Conservation (phyloP, 2,329 filamentous ascomycete genomes). For the Fusarium goolgardi region DNA sequence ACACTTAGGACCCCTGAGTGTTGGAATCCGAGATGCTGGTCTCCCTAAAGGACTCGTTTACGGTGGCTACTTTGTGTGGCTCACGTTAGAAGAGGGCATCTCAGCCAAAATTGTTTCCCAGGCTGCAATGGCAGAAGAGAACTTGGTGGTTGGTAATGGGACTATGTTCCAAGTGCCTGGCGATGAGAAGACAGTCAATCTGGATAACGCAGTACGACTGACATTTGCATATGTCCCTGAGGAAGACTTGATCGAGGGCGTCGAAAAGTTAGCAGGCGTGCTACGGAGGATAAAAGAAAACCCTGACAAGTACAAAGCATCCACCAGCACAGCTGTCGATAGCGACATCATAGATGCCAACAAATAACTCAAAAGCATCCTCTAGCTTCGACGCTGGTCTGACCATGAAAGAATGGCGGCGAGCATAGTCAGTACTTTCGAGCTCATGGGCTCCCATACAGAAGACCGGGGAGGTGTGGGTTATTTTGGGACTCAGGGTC, state of each 20-base stretch:
- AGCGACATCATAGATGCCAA: conserved; percentile 39
- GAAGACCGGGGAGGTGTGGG: background rate
- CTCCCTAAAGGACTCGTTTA: conserved; percentile 63
- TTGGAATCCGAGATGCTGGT: conserved; percentile 55
- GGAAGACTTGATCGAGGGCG: conserved; percentile 72
- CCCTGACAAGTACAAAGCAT: conserved; percentile 43
- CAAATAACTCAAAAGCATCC: conserved; percentile 39
- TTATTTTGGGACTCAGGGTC: background rate
- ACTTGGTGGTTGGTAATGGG: conserved; percentile 75
- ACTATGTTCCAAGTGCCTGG: conserved; percentile 75
- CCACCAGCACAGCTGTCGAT: conserved; percentile 23
- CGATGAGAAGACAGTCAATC: conserved; percentile 64
- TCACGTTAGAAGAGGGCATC: conserved; percentile 66
- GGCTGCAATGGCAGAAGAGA: conserved; percentile 70
- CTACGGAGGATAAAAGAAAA: conserved; percentile 50
- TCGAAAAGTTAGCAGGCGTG: conserved; percentile 69
- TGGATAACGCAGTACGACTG: conserved; percentile 70
- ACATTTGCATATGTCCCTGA: conserved; percentile 81
- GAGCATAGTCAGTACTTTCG: background rate
- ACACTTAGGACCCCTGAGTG: conserved; percentile 72
- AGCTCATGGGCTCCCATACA: too few relatives aligned
- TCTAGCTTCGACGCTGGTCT: too few relatives aligned
- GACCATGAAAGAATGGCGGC: background rate
- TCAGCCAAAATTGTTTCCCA: conserved; percentile 67
- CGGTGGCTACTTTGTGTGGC: conserved; percentile 90